These are phyloP conservation scores for Cytospora mali DNA, from an alignment of 2,329 filamentous ascomycete species.

Conservation along the genomic window DNA sequence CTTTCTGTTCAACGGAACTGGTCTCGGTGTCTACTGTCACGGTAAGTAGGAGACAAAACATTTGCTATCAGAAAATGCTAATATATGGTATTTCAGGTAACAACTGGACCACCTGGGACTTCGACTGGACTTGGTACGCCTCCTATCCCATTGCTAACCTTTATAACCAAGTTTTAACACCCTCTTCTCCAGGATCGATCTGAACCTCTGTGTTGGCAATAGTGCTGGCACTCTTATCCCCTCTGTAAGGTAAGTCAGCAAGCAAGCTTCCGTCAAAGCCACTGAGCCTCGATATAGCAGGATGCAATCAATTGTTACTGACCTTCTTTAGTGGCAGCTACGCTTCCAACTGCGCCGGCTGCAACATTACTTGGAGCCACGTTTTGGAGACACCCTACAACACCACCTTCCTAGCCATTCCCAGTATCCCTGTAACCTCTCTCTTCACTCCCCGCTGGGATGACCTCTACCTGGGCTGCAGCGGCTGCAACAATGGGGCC, in stretches of 20 bases:
- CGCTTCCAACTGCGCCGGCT: slow-evolving; percentile 35
- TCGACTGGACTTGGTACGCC: slow-evolving; percentile 45
- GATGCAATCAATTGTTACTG: neutral
- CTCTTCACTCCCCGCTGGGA: slow-evolving; percentile 21
- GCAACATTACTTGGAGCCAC: slow-evolving; percentile 33
- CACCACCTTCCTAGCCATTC: slow-evolving; percentile 32
- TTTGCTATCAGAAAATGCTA: neutral
- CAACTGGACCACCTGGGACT: slow-evolving; percentile 38
- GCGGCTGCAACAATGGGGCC: slow-evolving; percentile 6
- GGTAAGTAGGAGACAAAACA: slow-evolving; percentile 17
- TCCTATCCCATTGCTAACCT: neutral
- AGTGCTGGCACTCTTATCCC: slow-evolving; percentile 31
- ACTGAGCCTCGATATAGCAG: neutral
- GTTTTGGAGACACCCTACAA: slow-evolving; percentile 34
- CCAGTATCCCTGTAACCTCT: slow-evolving; percentile 36
- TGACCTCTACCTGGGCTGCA: slow-evolving; percentile 18
- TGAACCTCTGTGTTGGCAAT: slow-evolving; percentile 38
- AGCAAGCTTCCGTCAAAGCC: neutral
- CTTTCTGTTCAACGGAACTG: slow-evolving; percentile 37
- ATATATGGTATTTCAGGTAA: slow-evolving; percentile 30
- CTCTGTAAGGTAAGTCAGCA: slow-evolving; percentile 2
- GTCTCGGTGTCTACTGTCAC: slow-evolving; percentile 45
- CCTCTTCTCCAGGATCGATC: slow-evolving; percentile 39
- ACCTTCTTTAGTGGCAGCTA: slow-evolving; percentile 36
- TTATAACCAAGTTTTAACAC: slow-evolving; percentile 9